These are phyloP conservation scores for Isatis lusitanica DNA, from an alignment of 441 rosid species.

Conservation along the genomic window DNA sequence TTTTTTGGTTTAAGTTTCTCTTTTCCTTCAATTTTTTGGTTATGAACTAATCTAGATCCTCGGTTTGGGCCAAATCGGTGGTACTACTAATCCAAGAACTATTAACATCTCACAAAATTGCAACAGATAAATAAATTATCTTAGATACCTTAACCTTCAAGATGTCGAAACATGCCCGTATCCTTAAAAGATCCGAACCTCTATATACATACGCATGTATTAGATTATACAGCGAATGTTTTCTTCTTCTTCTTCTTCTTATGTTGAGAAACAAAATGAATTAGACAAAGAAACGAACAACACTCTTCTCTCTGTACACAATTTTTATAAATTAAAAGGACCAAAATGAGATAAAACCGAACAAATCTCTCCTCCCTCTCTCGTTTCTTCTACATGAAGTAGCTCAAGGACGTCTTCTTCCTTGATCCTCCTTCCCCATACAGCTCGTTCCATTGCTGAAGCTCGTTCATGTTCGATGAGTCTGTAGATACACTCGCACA, in stretches of 20 bases:
- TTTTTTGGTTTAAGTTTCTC: too few species aligned
- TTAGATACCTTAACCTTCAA: not conserved
- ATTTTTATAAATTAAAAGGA: conserved; percentile 28
- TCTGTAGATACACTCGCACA: conserved; percentile 98
- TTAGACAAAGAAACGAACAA: conserved; percentile 27
- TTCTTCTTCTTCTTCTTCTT: not conserved
- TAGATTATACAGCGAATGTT: conserved; percentile 38
- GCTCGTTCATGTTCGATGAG: conserved; percentile 89
- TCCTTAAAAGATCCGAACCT: conserved; percentile 20
- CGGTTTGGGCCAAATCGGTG: too few species aligned
- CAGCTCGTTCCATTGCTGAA: conserved; percentile 93
- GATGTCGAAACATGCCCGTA: not conserved
- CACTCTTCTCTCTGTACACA: conserved; percentile 37
- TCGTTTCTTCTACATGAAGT: conserved; percentile 75
- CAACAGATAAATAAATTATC: too few species aligned
- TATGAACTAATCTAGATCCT: too few species aligned
- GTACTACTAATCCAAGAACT: too few species aligned
- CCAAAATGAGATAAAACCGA: conserved; percentile 33
- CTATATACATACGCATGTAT: conserved; percentile 31
- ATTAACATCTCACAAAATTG: too few species aligned
- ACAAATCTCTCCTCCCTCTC: conserved; percentile 20
- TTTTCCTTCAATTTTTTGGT: too few species aligned
- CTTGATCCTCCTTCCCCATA: conserved; percentile 99
- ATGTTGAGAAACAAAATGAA: conserved; percentile 36
- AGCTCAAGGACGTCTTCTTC: conserved; percentile 88